Percentiles rank a stretch among this genome's conserved stretches.
Evolutionary conservation across 2,329 filamentous ascomycete genomes (phyloP).

Genomic region (Fusarium torulosum): DNA sequence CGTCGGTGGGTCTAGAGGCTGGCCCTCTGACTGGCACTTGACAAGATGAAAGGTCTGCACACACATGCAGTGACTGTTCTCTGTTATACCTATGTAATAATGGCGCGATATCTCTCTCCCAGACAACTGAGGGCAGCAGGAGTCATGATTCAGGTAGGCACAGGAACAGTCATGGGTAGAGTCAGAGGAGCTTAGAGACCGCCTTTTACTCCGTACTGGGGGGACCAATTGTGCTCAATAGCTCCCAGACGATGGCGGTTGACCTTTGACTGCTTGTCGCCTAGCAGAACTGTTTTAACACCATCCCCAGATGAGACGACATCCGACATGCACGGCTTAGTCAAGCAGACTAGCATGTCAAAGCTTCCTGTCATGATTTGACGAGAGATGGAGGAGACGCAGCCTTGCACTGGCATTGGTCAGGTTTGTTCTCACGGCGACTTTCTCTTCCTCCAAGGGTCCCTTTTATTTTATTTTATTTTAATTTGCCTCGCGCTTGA

Average conservation of each 20-base stretch:
- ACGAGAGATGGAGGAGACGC: background rate
- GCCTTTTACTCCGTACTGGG: slow-evolving; percentile 10
- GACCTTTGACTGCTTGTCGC: slow-evolving; percentile 19
- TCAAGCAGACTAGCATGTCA: slow-evolving; percentile 28
- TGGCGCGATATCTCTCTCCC: background rate
- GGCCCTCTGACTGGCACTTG: slow-evolving; percentile 25
- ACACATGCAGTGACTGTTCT: slow-evolving; percentile 8
- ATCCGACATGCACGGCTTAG: slow-evolving; percentile 29
- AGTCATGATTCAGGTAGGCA: slow-evolving; percentile 17
- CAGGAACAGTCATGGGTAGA: slow-evolving; percentile 1
- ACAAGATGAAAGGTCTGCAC: slow-evolving; percentile 31
- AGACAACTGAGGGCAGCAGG: slow-evolving; percentile 4
- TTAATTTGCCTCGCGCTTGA: background rate
- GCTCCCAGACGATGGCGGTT: slow-evolving; percentile 35
- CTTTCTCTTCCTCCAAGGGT: background rate
- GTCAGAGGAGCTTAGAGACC: slow-evolving; percentile 19
- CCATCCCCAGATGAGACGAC: slow-evolving; percentile 34
- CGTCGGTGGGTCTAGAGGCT: slow-evolving; percentile 16
- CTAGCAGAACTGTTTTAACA: slow-evolving; percentile 18
- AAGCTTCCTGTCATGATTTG: slow-evolving; percentile 33
- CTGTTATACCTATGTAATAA: background rate
- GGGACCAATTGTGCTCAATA: slow-evolving; percentile 6
- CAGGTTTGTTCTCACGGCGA: background rate
- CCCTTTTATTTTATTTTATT: background rate
- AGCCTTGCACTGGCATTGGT: slow-evolving; percentile 26